Percentiles rank a stretch among this genome's conserved stretches.
phyloP scores from a whole-genome alignment of 805 yeast genomes.

The Metschnikowia vanudenii region DNA sequence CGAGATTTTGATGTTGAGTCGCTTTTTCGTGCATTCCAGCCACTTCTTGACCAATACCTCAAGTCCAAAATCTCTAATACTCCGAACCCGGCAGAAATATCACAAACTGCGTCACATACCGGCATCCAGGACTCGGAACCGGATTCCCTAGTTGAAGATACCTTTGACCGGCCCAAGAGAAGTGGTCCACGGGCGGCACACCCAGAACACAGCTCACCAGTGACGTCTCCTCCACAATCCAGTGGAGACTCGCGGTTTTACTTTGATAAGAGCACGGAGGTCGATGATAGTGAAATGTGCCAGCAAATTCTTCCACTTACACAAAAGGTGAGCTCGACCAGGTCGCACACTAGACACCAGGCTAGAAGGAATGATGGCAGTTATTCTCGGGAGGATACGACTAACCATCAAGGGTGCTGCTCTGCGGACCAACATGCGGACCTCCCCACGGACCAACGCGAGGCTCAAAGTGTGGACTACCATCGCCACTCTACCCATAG shows the following conservation, averaged over 20 bases:
- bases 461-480: no score
- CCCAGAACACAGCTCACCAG: conserved; percentile 22
- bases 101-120: no score
- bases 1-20: conserved; percentile 5
- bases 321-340: no score
- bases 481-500: no score
- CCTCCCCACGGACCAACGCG: no score
- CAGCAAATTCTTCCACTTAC: conserved; percentile 7
- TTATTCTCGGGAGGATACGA: no score
- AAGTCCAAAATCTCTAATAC: not conserved
- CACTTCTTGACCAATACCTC: conserved; percentile 13
- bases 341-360: no score
- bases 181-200: not conserved
- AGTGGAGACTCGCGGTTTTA: conserved; percentile 12
- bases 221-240: conserved; percentile 37
- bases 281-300: conserved; percentile 17
- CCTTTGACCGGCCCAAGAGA: conserved; percentile 13
- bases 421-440: no score
- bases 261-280: conserved; percentile 8
- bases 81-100: no score
- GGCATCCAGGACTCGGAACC: conserved; percentile 12
- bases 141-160: conserved; percentile 16
- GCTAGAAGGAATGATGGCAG: no score
- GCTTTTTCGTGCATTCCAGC: conserved; percentile 14
- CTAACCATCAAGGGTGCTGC: no score